Percentiles rank a stretch among this genome's conserved stretches.
Conservation (phyloP, 805 yeast species). For the Lipomyces anomalus region DNA sequence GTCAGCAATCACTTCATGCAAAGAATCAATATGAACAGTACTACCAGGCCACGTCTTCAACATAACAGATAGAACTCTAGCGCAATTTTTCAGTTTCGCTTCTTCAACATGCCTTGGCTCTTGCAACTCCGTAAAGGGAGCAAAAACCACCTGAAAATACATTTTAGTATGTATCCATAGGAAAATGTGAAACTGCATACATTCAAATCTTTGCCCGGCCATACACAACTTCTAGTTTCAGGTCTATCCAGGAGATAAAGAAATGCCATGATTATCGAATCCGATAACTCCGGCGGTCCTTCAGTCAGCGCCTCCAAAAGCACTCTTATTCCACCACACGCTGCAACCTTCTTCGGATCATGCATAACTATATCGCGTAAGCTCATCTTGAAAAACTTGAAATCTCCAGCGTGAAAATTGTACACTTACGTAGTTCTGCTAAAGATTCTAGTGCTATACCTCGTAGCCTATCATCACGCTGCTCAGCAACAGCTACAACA, state of each 20-base stretch:
- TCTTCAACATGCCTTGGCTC: constrained; percentile 43
- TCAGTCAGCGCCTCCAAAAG: constrained; percentile 47
- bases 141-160: constrained; percentile 39
- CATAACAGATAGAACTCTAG: constrained; percentile 53
- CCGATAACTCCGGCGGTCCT: constrained; percentile 47
- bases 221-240: constrained; percentile 45
- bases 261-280: constrained; percentile 43
- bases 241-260: constrained; percentile 55
- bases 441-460: constrained; percentile 48
- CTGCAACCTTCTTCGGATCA: constrained; percentile 40
- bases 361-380: constrained; percentile 35
- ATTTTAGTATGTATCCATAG: neutral
- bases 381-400: no score
- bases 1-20: neutral
- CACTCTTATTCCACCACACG: constrained; percentile 43
- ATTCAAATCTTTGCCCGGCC: constrained; percentile 59
- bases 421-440: constrained; percentile 37
- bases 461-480: constrained; percentile 46
- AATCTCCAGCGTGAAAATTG: neutral
- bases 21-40: neutral
- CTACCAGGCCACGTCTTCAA: constrained; percentile 53
- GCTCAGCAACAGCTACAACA: constrained; percentile 57
- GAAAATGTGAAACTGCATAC: constrained; percentile 25
- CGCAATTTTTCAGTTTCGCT: constrained; percentile 54
- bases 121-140: constrained; percentile 66